Evolutionary conservation across 495 filamentous ascomycete genomes (phyloP).

Genomic region (Ramalina intermedia): DNA sequence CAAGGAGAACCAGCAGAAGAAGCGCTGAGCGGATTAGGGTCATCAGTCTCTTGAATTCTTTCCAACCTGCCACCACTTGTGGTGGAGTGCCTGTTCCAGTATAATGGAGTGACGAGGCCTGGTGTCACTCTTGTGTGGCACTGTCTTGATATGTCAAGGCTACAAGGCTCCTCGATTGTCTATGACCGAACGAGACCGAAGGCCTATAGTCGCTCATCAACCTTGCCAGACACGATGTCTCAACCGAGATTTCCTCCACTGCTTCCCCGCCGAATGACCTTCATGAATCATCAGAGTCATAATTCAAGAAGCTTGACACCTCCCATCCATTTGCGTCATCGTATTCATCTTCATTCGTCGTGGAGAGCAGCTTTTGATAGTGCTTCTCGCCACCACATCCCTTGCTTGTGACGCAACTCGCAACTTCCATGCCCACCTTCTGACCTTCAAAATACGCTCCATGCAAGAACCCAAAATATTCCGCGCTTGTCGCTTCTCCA

Average conservation of each 20-base stretch:
- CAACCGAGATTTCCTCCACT: background rate
- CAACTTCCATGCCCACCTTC: slow-evolving; percentile 37
- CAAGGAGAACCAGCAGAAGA: slow-evolving; percentile 86
- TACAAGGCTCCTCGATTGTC: background rate
- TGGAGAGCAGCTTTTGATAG: slow-evolving; percentile 23
- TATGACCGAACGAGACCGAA: background rate
- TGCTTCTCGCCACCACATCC: slow-evolving; percentile 12
- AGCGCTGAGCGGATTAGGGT: slow-evolving; percentile 28
- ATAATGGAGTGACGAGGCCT: no score
- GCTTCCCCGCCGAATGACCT: background rate
- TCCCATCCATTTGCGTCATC: slow-evolving; percentile 22
- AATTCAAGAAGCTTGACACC: slow-evolving; percentile 14
- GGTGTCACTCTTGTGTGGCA: no score
- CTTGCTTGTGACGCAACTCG: slow-evolving; percentile 22
- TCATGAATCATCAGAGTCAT: slow-evolving; percentile 1
- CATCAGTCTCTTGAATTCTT: no score
- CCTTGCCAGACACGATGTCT: background rate
- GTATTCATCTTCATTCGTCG: slow-evolving; percentile 16
- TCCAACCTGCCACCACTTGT: no score
- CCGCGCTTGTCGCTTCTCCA: slow-evolving; percentile 53
- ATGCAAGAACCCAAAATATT: slow-evolving; percentile 63
- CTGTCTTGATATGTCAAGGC: no score
- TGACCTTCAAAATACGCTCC: slow-evolving; percentile 50
- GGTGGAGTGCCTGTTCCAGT: no score
- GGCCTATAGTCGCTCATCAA: background rate